Base-by-base conservation (phyloP, 495 filamentous ascomycete species). In the Aspergillus indologenus region DNA sequence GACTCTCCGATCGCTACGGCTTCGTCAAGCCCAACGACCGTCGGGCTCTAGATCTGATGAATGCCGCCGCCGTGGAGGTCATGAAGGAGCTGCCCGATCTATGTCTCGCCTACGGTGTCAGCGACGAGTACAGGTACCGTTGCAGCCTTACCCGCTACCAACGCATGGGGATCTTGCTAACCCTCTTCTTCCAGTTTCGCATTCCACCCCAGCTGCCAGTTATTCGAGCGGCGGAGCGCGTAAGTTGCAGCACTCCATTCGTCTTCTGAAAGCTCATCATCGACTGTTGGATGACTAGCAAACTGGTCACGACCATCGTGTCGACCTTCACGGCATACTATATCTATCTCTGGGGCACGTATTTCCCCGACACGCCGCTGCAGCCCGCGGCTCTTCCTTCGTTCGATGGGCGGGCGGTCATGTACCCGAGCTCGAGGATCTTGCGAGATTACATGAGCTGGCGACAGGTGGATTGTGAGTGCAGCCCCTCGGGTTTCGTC, bases 281-380 rank as follows among this genome's bases (percentile, higher is more conserved):
- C 18, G 1, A 23, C n/a, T n/a, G n/a, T n/a, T n/a, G n/a, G 26
- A 29, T 29, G 26, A 44, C 51, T 42, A 93, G 90, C 61, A 98
- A 98, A 74, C 79, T 98, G 11, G 84, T 91, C 2, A 92, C 91
- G 0, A 97, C 92, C 0, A 82, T 98, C 34, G 89, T 91, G 4
- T 96, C 91, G 1, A 91, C 89, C 0, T 98, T 98, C 62, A 96
- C 93, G n/a, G 87, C 90, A 5, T 87, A 92, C 70, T 98, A 97
- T 66, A 80, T 94, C 50, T 77, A 89, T 69, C 78, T 87, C 14
- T 98, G 94, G 94, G 69, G 83, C 0, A 79, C 75, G 1, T 90
- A 84, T 70, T 96, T 98, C 72, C 82, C 85, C 0, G 68, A 83
- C 0, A 80, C 60, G 40, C 83, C 84, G 3, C 75, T 98, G 17